These are phyloP conservation scores for Penicillium aurantiogriseum DNA, from an alignment of 2,329 filamentous ascomycete species.

Conservation along the genomic window DNA sequence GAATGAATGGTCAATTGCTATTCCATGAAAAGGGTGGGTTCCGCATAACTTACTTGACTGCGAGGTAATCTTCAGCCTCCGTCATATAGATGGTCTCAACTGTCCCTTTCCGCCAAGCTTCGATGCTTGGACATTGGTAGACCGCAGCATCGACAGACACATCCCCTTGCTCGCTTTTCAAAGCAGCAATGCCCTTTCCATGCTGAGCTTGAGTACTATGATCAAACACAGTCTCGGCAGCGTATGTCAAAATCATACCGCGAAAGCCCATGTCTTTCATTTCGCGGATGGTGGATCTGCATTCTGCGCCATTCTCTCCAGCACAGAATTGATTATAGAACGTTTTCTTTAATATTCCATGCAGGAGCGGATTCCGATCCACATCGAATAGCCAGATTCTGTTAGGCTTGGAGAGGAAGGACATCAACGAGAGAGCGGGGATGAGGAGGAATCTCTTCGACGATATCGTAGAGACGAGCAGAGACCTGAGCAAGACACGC, in stretches of 20 bases:
- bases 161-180: conserved; percentile 13
- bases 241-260: conserved; percentile 82
- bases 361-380: conserved; percentile 71
- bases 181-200: conserved; percentile 18
- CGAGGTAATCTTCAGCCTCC: conserved; percentile 59
- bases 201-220: conserved; percentile 26
- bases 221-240: conserved; percentile 71
- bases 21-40: background rate
- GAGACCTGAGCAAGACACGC: conserved; percentile 40
- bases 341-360: conserved; percentile 61
- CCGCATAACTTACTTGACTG: conserved; percentile 52
- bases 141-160: background rate
- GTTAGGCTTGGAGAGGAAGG: conserved; percentile 61
- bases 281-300: conserved; percentile 60
- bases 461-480: conserved; percentile 49
- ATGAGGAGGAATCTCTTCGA: conserved; percentile 59
- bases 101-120: conserved; percentile 71
- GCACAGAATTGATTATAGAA: conserved; percentile 89
- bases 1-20: background rate
- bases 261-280: conserved; percentile 74
- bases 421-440: conserved; percentile 68
- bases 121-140: conserved; percentile 29
- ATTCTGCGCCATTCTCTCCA: conserved; percentile 69
- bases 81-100: conserved; percentile 63
- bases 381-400: conserved; percentile 59